Base-by-base conservation (phyloP, 2,329 filamentous ascomycete genomes). In the Ophiostoma perfectum region DNA sequence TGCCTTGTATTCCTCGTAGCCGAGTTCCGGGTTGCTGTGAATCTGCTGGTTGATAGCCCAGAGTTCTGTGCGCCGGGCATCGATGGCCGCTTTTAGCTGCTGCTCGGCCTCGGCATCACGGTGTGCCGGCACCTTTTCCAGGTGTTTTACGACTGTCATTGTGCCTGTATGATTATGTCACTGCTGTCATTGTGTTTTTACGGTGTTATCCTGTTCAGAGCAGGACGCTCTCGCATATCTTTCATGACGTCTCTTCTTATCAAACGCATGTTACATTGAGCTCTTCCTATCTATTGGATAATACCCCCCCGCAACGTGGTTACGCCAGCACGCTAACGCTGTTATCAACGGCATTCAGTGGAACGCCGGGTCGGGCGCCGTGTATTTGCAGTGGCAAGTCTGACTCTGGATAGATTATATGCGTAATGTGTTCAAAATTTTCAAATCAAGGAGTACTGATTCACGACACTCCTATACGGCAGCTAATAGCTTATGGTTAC, bases 1-100 rank as follows among this genome's bases (percentile, higher is more conserved):
- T 4, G 84, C 83, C 12, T 76, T 77, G 71, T 78, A 74, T 71
- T 86, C 84, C 66, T 83, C 72, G 71, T 80, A 86, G 3, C 77
- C 78, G 0, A 82, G 74, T 72, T 86, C 84, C 0, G 84, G 83
- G 66, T 84, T 75, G 7, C 71, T 67, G 64, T 80, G 76, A 7
- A 80, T 74, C 16, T 64, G 60, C 39, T 44, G 60, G 60, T 66
- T 66, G 16, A 66, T 58, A 39, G 49, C 47, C 65, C 65, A 66
- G 11, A 66, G 65, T 12, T 52, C 65, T 7, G 49, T 39, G 9
- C 65, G 49, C 6, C 38, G 49, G 9, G 65, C 39, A 18, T 66
- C 38, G 18, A 66, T 66, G 49, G 65, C 47, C 4, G 27, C 65
- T 16, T 66, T 47, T 2, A 66, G 65, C 65, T 60, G 65, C 49